Conservation (phyloP, 202 grass and related monocot species). For the Dendrocalamus latiflorus region DNA sequence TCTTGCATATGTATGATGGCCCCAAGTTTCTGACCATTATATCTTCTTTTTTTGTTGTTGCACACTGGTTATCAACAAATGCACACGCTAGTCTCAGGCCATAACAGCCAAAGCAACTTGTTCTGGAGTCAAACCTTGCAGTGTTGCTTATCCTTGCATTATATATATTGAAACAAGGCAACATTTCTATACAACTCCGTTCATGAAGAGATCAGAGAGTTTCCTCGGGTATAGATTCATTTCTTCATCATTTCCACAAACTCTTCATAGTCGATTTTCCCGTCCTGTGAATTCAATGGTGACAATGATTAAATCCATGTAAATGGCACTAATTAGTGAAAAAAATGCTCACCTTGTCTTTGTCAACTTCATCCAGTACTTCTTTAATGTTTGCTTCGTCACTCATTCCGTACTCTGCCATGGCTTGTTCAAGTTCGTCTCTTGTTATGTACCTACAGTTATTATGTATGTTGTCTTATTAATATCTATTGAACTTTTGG, state of each 20-base stretch:
- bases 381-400: conserved; percentile 67
- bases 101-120: conserved; percentile 9
- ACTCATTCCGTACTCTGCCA: conserved; percentile 63
- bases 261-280: conserved; percentile 75
- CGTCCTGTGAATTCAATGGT: conserved; percentile 52
- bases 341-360: conserved; percentile 51
- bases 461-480: conserved; percentile 1
- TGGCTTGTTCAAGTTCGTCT: conserved; percentile 79
- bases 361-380: conserved; percentile 87
- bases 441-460: conserved; percentile 80
- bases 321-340: neutral
- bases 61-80: conserved; percentile 13
- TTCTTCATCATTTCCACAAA: conserved; percentile 96
- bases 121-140: conserved; percentile 25
- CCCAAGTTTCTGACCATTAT: neutral
- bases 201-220: conserved; percentile 17
- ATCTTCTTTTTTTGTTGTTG: neutral
- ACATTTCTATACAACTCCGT: conserved; percentile 6
- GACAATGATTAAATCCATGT: neutral
- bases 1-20: neutral
- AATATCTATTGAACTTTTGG: neutral
- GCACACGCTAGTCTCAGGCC: neutral
- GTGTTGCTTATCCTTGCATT: neutral
- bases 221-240: conserved; percentile 47
- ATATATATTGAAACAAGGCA: conserved; percentile 9